Evolutionary conservation across 805 yeast genomes (phyloP).

Genomic region (Wickerhamomyces pijperi): DNA sequence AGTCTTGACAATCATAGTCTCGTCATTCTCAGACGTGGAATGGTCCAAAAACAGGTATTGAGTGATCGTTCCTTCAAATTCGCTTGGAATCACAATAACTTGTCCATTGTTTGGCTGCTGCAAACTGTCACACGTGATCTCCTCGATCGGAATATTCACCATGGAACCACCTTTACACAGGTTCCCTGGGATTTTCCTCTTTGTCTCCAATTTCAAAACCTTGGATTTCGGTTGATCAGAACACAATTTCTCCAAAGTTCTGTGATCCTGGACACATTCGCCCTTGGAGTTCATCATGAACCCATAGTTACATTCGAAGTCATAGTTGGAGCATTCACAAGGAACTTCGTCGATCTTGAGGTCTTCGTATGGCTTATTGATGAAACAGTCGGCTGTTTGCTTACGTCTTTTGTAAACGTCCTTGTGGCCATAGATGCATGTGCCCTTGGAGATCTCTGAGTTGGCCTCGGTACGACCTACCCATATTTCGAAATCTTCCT

Average conservation of each 20-base stretch:
- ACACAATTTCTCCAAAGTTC: slow-evolving; percentile 24
- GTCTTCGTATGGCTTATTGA: slow-evolving; percentile 27
- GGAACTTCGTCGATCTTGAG: slow-evolving; percentile 34
- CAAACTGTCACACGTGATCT: slow-evolving; percentile 12
- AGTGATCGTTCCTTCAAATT: slow-evolving; percentile 39
- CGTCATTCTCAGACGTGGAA: slow-evolving; percentile 31
- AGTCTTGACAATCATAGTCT: slow-evolving; percentile 53
- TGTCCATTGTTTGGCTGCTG: slow-evolving; percentile 14
- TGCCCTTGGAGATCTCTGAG: slow-evolving; percentile 18
- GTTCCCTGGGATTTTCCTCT: slow-evolving; percentile 15
- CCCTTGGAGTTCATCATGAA: slow-evolving; percentile 28
- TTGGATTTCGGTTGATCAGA: slow-evolving; percentile 10
- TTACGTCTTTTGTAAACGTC: slow-evolving; percentile 61
- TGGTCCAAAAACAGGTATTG: slow-evolving; percentile 49
- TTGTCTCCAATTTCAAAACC: slow-evolving; percentile 6
- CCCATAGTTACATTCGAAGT: slow-evolving; percentile 62
- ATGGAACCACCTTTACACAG: slow-evolving; percentile 8
- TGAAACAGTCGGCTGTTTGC: slow-evolving; percentile 48
- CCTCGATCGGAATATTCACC: slow-evolving; percentile 5
- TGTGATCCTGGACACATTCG: slow-evolving; percentile 35
- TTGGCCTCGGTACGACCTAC: slow-evolving; percentile 31
- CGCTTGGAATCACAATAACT: slow-evolving; percentile 22
- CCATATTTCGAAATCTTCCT: slow-evolving; percentile 55
- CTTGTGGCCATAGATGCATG: slow-evolving; percentile 61
- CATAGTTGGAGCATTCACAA: slow-evolving; percentile 53